A percentile compares a stretch with the other conserved stretches of the same genome.
Evolutionary conservation across 352 stramenopile species (phyloP).

Genomic region (Pythium rishiriense): DNA sequence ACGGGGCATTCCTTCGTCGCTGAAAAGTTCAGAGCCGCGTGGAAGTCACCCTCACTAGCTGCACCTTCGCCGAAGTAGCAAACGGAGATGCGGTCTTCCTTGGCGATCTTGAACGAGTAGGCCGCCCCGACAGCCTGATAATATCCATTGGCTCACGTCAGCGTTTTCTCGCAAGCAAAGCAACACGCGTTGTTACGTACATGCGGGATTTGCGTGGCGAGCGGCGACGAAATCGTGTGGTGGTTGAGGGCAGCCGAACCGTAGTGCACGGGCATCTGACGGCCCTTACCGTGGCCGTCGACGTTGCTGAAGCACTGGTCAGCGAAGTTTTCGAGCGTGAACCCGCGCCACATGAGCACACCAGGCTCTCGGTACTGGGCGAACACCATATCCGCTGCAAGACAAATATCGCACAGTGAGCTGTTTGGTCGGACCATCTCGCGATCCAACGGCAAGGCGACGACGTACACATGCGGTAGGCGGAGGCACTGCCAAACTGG

Average conservation of each 20-base stretch:
- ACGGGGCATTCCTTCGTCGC: constrained; percentile 95
- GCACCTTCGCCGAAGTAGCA: constrained; percentile 98
- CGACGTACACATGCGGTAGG: constrained; percentile 63
- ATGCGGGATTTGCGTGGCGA: constrained; percentile 97
- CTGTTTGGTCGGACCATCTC: not conserved
- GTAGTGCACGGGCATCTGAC: constrained; percentile 99
- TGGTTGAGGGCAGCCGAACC: constrained; percentile 94
- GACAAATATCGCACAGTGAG: not conserved
- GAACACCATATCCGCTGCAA: constrained; percentile 93
- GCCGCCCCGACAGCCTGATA: constrained; percentile 92
- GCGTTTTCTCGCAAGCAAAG: not conserved
- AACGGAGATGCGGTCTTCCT: constrained; percentile 89
- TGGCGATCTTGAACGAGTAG: constrained; percentile 95
- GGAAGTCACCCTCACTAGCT: constrained; percentile 97
- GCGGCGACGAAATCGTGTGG: constrained; percentile 96
- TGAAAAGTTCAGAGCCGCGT: constrained; percentile 96
- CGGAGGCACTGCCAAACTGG: constrained; percentile 93
- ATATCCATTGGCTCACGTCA: not conserved
- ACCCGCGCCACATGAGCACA: constrained; percentile 98
- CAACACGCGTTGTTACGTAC: constrained; percentile 22
- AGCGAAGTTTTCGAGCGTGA: constrained; percentile 96
- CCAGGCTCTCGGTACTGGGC: constrained; percentile 98
- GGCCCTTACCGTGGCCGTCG: constrained; percentile 93
- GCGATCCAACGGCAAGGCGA: not conserved
- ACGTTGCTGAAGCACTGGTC: constrained; percentile 97